A percentile compares a stretch with the other conserved stretches of the same genome.
These are phyloP conservation scores for Terfezia boudieri DNA, from an alignment of 495 filamentous ascomycete genomes.

Conservation along the genomic window DNA sequence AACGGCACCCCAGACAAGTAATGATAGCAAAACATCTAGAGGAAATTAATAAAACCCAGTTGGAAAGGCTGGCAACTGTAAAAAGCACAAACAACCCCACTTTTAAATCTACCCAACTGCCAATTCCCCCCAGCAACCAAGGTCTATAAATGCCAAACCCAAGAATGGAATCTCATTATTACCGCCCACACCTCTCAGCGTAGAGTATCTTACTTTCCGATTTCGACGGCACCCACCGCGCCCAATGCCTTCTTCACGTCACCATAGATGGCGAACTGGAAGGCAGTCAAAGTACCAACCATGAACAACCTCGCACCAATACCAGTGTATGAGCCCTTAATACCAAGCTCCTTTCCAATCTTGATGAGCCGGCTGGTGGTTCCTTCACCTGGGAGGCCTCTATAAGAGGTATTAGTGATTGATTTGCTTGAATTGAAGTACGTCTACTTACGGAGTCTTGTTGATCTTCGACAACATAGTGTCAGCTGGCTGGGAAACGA, in stretches of 20 bases:
- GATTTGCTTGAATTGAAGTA: background rate
- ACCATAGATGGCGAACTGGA: conserved; percentile 96
- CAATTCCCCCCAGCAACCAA: too few species aligned
- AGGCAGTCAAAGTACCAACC: conserved; percentile 62
- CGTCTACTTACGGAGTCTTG: conserved; percentile 49
- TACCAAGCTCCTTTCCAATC: conserved; percentile 83
- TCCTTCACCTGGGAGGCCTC: conserved; percentile 78
- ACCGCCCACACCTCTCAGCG: background rate
- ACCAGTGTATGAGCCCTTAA: conserved; percentile 72
- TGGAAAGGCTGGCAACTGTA: background rate
- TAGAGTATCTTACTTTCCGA: conserved; percentile 6
- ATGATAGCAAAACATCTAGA: background rate
- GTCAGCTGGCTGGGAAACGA: conserved; percentile 94
- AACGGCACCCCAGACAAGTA: background rate
- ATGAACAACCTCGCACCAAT: conserved; percentile 87
- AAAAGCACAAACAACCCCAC: background rate
- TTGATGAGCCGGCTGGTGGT: conserved; percentile 80
- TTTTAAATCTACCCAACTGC: background rate
- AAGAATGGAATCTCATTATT: too few species aligned
- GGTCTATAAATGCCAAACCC: too few species aligned
- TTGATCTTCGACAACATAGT: conserved; percentile 99
- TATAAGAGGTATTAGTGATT: background rate
- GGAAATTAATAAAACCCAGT: background rate
- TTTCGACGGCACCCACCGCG: conserved; percentile 19
- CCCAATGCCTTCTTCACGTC: conserved; percentile 40